phyloP scores from a whole-genome alignment of 2,329 filamentous ascomycete genomes.

The Fusarium sororula region DNA sequence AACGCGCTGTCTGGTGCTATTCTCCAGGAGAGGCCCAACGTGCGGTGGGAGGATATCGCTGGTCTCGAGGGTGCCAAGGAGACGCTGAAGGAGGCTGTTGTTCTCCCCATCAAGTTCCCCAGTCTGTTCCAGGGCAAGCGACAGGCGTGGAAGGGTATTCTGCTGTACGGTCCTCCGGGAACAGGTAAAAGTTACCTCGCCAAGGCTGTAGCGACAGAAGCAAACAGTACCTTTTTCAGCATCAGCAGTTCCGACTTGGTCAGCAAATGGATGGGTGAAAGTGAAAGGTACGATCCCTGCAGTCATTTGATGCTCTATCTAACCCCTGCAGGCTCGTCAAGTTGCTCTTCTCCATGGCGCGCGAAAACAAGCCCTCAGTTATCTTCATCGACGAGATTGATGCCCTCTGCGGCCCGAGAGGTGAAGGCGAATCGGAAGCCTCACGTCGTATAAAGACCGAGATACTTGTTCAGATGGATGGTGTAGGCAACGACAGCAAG shows the following conservation, averaged over 20 bases:
- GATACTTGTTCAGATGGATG: constrained; percentile 98
- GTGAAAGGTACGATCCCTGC: constrained; percentile 75
- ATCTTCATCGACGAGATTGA: constrained; percentile 99
- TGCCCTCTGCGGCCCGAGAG: constrained; percentile 90
- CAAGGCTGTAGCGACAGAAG: constrained; percentile 97
- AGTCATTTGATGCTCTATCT: constrained; percentile 22
- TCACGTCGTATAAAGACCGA: constrained; percentile 98
- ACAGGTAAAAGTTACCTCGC: constrained; percentile 98
- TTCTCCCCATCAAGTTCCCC: constrained; percentile 97
- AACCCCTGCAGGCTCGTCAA: constrained; percentile 79
- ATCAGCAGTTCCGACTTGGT: constrained; percentile 97
- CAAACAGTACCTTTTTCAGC: constrained; percentile 99
- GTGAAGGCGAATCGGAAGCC: constrained; percentile 96
- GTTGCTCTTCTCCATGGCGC: constrained; percentile 95
- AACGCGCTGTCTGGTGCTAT: constrained; percentile 93
- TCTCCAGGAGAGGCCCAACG: constrained; percentile 92
- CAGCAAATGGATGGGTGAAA: constrained; percentile 99
- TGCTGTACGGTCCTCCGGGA: constrained; percentile 94
- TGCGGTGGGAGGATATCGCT: constrained; percentile 98
- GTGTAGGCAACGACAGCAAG: constrained; percentile 93
- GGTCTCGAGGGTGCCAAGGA: constrained; percentile 95
- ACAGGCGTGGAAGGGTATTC: constrained; percentile 97
- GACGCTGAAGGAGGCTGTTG: constrained; percentile 95
- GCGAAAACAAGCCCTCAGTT: constrained; percentile 97
- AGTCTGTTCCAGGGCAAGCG: constrained; percentile 95